phyloP scores from a whole-genome alignment of 805 yeast genomes.

The Kodamaea leandrae region DNA sequence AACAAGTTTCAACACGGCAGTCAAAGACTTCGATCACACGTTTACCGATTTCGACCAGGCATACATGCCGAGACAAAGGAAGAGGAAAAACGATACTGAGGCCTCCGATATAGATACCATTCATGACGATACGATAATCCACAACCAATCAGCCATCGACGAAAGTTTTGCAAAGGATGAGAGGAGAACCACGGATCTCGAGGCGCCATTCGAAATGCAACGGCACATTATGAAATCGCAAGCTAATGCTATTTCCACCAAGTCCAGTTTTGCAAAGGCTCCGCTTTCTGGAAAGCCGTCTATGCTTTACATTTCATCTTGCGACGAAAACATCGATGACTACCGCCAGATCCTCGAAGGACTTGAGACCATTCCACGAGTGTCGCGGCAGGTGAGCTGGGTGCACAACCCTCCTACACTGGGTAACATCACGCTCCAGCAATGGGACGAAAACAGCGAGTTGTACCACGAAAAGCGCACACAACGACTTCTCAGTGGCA shows the following conservation, averaged over 20 bases:
- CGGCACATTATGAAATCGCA: no score
- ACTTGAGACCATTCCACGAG: constrained; percentile 27
- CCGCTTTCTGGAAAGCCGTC: no score
- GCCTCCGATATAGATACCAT: neutral
- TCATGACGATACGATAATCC: neutral
- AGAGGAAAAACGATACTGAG: neutral
- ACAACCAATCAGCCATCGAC: neutral
- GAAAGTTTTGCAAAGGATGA: no score
- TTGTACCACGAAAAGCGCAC: constrained; percentile 23
- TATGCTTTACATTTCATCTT: neutral
- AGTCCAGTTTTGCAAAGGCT: no score
- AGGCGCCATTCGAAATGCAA: no score
- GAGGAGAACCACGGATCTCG: no score
- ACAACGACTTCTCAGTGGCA: constrained; percentile 10
- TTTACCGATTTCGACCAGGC: constrained; percentile 28
- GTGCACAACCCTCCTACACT: constrained; percentile 5
- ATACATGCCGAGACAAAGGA: constrained; percentile 6
- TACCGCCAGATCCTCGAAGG: constrained; percentile 22
- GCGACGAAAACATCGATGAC: constrained; percentile 10
- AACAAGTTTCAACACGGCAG: constrained; percentile 18
- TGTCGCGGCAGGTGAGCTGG: constrained; percentile 11
- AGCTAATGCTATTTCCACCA: no score
- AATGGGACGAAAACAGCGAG: constrained; percentile 30
- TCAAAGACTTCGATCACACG: constrained; percentile 15
- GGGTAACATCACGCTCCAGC: constrained; percentile 26